Base-by-base conservation (phyloP, 768 basidiomycete species). In the Mycena chlorophos region DNA sequence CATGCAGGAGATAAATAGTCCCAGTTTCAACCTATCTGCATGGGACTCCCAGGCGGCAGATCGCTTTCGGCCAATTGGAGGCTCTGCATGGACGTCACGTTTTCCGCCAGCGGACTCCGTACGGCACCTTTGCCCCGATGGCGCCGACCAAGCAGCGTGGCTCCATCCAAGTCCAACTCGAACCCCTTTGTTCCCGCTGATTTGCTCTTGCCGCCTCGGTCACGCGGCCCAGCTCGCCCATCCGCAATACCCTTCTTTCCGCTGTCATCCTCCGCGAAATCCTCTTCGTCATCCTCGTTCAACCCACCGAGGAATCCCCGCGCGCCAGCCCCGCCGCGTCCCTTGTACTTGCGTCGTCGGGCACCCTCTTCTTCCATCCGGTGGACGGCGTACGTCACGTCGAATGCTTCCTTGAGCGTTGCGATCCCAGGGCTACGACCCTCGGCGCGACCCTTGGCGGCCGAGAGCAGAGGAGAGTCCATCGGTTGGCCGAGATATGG, bases 351-450 rank as follows among this genome's bases (percentile, higher is more conserved):
- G 23, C 90, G 82, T 49, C 92, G 78, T 52, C 91, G 81, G 0
- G 90, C 91, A 14, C 94, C 96, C 72, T 99, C 97, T 71, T 99
- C 97, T 69, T 98, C 96, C 96, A 98, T 98, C 17, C 96, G 87
- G 71, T 99, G 97, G 0, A 99, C 97, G 3, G 97, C 96, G 70
- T 98, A 98, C 1, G 97, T 96, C 66, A 99, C 88, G 70, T 99
- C 97, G 72, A 99, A 98, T 3, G 97, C 95, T 69, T 98, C 97
- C 67, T 97, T 98, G 70, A 99, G 85, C 0, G 89, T 86, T 0
- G 93, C 89, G 25, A 98, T 68, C 22, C 97, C 95, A 2, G 97
- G 97, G 49, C 96, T 98, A 38, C 92, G 87, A 5, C 87, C 89
- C 58, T 91, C 89, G 26, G 78, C 79, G 19, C 84, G 80, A 13